Percentiles rank a stretch among this genome's conserved stretches.
These are phyloP conservation scores for Xerocomus nothofagi DNA, from an alignment of 1,284 basidiomycete genomes.

Conservation along the genomic window DNA sequence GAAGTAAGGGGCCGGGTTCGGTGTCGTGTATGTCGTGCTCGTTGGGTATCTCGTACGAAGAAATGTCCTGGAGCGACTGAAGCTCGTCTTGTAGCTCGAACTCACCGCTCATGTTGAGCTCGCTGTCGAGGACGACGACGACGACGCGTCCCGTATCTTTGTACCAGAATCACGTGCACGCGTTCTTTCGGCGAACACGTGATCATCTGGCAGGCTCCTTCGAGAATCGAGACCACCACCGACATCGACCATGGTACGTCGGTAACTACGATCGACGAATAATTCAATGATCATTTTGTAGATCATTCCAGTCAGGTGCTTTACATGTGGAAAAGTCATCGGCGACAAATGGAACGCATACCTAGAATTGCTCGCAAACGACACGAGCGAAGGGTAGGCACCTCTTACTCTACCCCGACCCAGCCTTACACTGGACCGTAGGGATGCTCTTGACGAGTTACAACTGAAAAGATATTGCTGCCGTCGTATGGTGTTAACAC, in stretches of 20 bases:
- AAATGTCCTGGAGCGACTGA: slow-evolving; percentile 44
- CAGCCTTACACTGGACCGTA: slow-evolving; percentile 30
- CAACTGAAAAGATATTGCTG: slow-evolving; percentile 96
- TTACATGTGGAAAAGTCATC: slow-evolving; percentile 92
- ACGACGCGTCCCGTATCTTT: slow-evolving; percentile 7
- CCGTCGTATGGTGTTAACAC: slow-evolving; percentile 95
- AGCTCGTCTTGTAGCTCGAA: slow-evolving; percentile 56
- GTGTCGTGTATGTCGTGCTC: slow-evolving; percentile 47
- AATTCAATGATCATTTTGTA: slow-evolving; percentile 29
- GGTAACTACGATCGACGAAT: neutral
- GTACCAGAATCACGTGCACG: slow-evolving; percentile 21
- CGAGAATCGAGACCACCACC: neutral
- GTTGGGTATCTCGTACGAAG: slow-evolving; percentile 46
- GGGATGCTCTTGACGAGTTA: slow-evolving; percentile 90
- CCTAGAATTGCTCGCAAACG: slow-evolving; percentile 74
- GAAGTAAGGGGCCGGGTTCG: slow-evolving; percentile 40
- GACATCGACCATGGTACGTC: slow-evolving; percentile 28
- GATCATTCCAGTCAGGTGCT: slow-evolving; percentile 88
- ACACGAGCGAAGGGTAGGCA: slow-evolving; percentile 82
- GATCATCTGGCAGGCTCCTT: neutral
- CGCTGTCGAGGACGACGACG: neutral
- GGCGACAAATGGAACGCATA: slow-evolving; percentile 92
- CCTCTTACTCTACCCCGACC: neutral
- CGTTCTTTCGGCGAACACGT: slow-evolving; percentile 6
- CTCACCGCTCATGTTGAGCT: slow-evolving; percentile 17